Percentiles rank a stretch among this genome's conserved stretches.
These are phyloP conservation scores for Pisolithus orientalis DNA, from an alignment of 768 basidiomycete species.

Conservation along the genomic window DNA sequence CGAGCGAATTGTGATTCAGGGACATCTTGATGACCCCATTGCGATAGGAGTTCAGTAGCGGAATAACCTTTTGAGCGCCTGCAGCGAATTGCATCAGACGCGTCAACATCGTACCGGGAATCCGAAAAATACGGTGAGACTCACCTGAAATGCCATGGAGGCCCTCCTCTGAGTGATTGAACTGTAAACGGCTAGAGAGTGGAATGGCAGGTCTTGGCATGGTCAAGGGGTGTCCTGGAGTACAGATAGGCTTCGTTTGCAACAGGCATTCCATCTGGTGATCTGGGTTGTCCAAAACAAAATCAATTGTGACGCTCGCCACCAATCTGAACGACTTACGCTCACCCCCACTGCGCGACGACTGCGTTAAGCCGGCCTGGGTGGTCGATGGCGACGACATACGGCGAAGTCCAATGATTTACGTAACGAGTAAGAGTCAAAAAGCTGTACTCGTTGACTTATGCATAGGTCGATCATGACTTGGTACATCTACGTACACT, in stretches of 20 bases:
- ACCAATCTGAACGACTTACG: neutral
- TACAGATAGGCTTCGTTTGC: neutral
- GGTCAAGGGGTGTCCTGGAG: neutral
- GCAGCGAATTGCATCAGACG: neutral
- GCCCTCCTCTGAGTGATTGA: neutral
- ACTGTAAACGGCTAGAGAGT: neutral
- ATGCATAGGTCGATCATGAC: too few species aligned
- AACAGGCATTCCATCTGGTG: neutral
- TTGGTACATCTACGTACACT: too few species aligned
- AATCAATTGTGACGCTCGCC: neutral
- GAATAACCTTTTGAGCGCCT: slow-evolving; percentile 53
- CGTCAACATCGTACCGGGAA: neutral
- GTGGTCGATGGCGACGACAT: too few species aligned
- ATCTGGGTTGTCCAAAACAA: neutral
- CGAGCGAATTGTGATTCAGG: slow-evolving; percentile 50
- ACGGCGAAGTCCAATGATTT: too few species aligned
- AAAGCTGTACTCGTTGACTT: too few species aligned
- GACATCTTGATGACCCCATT: slow-evolving; percentile 42
- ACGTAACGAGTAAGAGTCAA: too few species aligned
- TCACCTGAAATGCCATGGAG: slow-evolving; percentile 18
- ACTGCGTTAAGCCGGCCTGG: too few species aligned
- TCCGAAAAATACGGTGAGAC: neutral
- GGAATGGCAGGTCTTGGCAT: neutral
- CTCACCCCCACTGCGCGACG: too few species aligned
- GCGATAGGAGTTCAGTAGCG: slow-evolving; percentile 37